phyloP scores from a whole-genome alignment of 2,329 filamentous ascomycete species.

The Diaporthe batatas region DNA sequence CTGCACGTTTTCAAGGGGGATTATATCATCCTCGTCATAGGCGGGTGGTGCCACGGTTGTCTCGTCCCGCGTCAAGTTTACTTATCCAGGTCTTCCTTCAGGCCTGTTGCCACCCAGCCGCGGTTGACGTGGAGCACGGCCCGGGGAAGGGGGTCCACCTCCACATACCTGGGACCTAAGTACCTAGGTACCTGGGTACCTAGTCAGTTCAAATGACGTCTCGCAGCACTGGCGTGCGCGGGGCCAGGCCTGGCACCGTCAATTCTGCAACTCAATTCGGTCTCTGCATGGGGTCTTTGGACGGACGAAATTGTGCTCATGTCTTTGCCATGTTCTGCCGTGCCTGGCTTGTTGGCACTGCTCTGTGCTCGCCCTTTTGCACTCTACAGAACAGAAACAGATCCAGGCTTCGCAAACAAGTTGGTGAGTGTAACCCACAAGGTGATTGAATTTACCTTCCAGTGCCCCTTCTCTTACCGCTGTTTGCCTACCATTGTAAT shows the following conservation, averaged over 20 bases:
- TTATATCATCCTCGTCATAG: constrained; percentile 1
- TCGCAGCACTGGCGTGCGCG: neutral
- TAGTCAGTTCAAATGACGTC: constrained; percentile 26
- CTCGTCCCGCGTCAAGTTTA: constrained; percentile 1
- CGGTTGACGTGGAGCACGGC: constrained; percentile 24
- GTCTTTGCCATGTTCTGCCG: neutral
- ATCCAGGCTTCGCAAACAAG: neutral
- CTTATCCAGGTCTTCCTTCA: neutral
- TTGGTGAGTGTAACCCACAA: neutral
- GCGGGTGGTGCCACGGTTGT: neutral
- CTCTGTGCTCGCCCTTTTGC: too few relatives aligned
- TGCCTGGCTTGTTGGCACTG: too few relatives aligned
- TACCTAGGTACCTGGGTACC: neutral
- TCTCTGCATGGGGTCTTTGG: neutral
- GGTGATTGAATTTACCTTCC: neutral
- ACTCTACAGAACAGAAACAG: neutral
- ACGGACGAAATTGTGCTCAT: neutral
- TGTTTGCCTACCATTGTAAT: neutral
- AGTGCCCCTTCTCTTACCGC: constrained; percentile 6
- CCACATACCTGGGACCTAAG: neutral
- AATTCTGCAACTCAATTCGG: neutral
- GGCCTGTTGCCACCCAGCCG: neutral
- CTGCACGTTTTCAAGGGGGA: neutral
- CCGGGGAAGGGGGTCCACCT: constrained; percentile 9
- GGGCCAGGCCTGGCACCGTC: constrained; percentile 6